Evolutionary conservation across 768 basidiomycete species (phyloP).

Genomic region (Hysterangium stoloniferum): DNA sequence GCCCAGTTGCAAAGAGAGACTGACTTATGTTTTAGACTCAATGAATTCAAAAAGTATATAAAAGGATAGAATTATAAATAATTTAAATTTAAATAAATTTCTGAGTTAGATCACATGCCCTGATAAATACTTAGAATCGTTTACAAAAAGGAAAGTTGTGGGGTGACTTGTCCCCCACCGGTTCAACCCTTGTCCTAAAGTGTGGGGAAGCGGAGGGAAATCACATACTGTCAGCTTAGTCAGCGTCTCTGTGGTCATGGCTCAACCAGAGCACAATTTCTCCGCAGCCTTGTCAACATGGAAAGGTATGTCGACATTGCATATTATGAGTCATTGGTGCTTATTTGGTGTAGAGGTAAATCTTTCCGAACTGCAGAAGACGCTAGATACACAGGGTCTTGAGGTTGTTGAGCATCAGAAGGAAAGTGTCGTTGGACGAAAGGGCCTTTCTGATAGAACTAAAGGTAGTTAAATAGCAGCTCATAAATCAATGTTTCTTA

Average conservation of each 20-base stretch:
- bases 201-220: too few relatives aligned
- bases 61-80: too few relatives aligned
- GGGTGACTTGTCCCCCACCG: too few relatives aligned
- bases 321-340: background rate
- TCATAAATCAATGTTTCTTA: background rate
- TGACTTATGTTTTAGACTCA: too few relatives aligned
- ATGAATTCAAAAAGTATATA: too few relatives aligned
- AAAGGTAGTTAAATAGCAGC: conserved; percentile 56
- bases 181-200: too few relatives aligned
- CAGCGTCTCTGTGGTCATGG: conserved; percentile 14
- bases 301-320: conserved; percentile 54
- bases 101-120: too few relatives aligned
- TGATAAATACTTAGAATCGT: too few relatives aligned
- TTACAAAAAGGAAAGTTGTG: too few relatives aligned
- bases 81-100: too few relatives aligned
- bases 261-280: conserved; percentile 68
- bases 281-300: conserved; percentile 88
- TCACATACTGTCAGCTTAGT: too few relatives aligned
- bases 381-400: conserved; percentile 84
- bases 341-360: conserved; percentile 58
- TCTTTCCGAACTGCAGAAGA: conserved; percentile 85
- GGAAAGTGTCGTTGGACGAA: conserved; percentile 89
- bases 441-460: conserved; percentile 90
- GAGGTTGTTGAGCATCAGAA: conserved; percentile 99
- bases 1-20: too few relatives aligned